These are phyloP conservation scores for Rhynchospora pubera DNA, from an alignment of 176 grass and related monocot genomes.

Conservation along the genomic window DNA sequence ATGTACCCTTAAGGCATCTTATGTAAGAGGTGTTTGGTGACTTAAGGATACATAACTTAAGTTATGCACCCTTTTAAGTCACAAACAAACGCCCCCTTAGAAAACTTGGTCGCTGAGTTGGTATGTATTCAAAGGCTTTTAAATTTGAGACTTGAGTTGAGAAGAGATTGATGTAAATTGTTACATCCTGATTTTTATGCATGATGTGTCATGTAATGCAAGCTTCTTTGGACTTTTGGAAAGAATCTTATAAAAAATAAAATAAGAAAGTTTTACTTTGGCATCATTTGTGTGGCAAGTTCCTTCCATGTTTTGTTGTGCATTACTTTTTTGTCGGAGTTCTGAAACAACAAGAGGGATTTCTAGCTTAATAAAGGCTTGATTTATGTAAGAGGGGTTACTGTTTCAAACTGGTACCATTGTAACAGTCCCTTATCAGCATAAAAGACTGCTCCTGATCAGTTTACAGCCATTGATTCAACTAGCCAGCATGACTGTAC, in stretches of 20 bases:
- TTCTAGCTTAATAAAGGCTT: constrained; percentile 13
- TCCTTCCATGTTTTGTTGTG: neutral
- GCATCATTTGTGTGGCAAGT: neutral
- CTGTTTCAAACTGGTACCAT: constrained; percentile 8
- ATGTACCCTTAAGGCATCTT: too few species aligned
- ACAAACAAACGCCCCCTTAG: too few species aligned
- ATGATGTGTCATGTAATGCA: neutral
- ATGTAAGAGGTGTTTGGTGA: too few species aligned
- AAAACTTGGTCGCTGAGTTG: neutral
- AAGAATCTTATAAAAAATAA: neutral
- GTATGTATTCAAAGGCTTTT: neutral
- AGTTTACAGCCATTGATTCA: neutral
- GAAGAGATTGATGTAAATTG: neutral
- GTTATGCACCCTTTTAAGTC: too few species aligned
- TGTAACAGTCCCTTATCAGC: neutral
- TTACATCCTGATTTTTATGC: neutral
- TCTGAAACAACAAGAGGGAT: neutral
- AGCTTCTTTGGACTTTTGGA: neutral
- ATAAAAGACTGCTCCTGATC: neutral
- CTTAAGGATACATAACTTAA: too few species aligned
- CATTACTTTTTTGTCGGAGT: neutral
- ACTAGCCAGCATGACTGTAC: constrained; percentile 1
- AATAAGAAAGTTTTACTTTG: neutral
- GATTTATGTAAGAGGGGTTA: neutral
- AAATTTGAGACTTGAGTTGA: neutral